Evolutionary conservation across 805 yeast species (phyloP).

Genomic region (Saturnispora zaruensis): DNA sequence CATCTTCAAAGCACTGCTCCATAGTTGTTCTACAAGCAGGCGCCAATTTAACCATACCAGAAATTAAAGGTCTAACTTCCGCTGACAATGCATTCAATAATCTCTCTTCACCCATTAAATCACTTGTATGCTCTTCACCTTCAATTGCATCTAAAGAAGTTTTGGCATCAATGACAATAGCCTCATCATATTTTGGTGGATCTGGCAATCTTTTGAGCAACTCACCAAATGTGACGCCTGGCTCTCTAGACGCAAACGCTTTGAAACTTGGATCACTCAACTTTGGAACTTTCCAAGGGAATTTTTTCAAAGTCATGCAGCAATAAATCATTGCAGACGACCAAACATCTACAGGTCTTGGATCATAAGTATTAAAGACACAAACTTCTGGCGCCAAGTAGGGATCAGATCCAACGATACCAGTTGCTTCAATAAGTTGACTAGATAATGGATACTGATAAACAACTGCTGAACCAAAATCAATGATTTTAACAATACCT

Average conservation of each 20-base stretch:
- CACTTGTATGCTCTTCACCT: slow-evolving; percentile 44
- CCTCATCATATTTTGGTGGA: slow-evolving; percentile 29
- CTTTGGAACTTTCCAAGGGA: slow-evolving; percentile 93
- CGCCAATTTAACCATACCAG: slow-evolving; percentile 73
- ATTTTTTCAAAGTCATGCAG: slow-evolving; percentile 84
- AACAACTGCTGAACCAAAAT: slow-evolving; percentile 90
- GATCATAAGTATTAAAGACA: slow-evolving; percentile 74
- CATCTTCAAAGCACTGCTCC: slow-evolving; percentile 67
- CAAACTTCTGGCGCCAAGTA: slow-evolving; percentile 89
- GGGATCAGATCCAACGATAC: slow-evolving; percentile 85
- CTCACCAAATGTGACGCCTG: slow-evolving; percentile 59
- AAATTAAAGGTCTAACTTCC: slow-evolving; percentile 57
- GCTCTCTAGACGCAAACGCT: slow-evolving; percentile 66
- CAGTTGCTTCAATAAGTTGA: slow-evolving; percentile 65
- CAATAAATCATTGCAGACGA: slow-evolving; percentile 84
- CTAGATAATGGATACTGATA: slow-evolving; percentile 79
- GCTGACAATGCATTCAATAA: slow-evolving; percentile 62
- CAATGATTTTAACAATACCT: slow-evolving; percentile 85
- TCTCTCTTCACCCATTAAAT: slow-evolving; percentile 63
- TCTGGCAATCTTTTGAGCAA: slow-evolving; percentile 48
- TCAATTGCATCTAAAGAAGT: slow-evolving; percentile 4
- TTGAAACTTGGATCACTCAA: slow-evolving; percentile 74
- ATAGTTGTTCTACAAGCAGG: slow-evolving; percentile 80
- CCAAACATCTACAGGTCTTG: slow-evolving; percentile 93
- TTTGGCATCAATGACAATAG: slow-evolving; percentile 13